phyloP scores from a whole-genome alignment of 768 basidiomycete genomes.

The Sporobolomyces phaffii region DNA sequence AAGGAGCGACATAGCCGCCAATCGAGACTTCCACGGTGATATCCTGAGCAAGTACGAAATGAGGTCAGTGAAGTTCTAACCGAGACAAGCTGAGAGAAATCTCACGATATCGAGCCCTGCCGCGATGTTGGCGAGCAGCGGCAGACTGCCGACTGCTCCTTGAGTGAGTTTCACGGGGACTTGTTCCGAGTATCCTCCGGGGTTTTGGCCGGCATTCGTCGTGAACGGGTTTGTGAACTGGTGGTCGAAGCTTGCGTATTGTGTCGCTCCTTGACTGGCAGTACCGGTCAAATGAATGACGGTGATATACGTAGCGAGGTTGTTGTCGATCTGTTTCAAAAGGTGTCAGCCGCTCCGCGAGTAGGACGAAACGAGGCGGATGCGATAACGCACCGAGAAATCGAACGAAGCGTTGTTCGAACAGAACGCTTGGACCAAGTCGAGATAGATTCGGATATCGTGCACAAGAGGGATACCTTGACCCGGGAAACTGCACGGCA shows the following conservation, averaged over 20 bases:
- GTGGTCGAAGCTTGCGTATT: slow-evolving; percentile 58
- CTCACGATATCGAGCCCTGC: slow-evolving; percentile 26
- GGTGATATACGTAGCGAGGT: slow-evolving; percentile 56
- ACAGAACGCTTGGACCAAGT: slow-evolving; percentile 49
- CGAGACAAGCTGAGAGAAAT: background rate
- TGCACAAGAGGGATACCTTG: slow-evolving; percentile 47
- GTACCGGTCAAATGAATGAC: slow-evolving; percentile 55
- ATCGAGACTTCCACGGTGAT: slow-evolving; percentile 12
- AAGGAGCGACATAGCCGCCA: slow-evolving; percentile 21
- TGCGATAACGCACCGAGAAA: background rate
- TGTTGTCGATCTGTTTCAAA: slow-evolving; percentile 44
- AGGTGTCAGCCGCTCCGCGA: slow-evolving; percentile 52
- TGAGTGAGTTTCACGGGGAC: slow-evolving; percentile 19
- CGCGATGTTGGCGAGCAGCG: slow-evolving; percentile 6
- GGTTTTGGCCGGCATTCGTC: slow-evolving; percentile 48
- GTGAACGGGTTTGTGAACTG: slow-evolving; percentile 56
- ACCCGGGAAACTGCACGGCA: slow-evolving; percentile 10
- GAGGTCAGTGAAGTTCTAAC: background rate
- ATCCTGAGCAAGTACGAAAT: background rate
- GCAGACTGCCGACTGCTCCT: slow-evolving; percentile 8
- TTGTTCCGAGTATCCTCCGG: slow-evolving; percentile 52
- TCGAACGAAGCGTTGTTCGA: slow-evolving; percentile 10
- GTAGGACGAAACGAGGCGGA: background rate
- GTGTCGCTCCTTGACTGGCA: slow-evolving; percentile 53
- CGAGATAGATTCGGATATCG: slow-evolving; percentile 56